Evolutionary conservation across 2,329 filamentous ascomycete genomes (phyloP), one percentile per base, ranked within the genome.

Genomic region (Alternaria ethzedia): DNA sequence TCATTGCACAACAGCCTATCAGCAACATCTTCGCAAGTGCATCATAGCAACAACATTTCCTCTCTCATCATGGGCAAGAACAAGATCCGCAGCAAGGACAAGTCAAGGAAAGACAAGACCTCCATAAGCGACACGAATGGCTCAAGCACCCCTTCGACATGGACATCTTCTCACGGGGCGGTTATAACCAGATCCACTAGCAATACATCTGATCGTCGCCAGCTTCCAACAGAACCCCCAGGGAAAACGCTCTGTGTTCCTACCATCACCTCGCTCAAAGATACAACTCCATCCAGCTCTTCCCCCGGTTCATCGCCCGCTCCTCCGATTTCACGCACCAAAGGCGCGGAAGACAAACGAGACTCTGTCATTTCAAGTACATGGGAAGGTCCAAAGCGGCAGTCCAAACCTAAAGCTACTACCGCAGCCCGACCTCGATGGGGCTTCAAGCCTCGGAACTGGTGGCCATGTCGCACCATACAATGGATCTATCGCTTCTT

Each of bases 31-130:
- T 75, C 65, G 71, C 46, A 47, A 54, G 59, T 59, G 54, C 67
- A 78, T 74, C 54, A 59, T 74, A 74, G 25, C 47, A 59, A 46
- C 45, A 66, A 64, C 62, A 74, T 70, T 51, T 67, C 66, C 66
- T 64, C 52, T 47, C 49, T 55, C 49, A 64, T 44, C 13, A 78
- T 75, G 72, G 66, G 57, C 44, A 70, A 66, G 47, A 63, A 59
- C 54, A 58, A 54, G 54, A 52, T 17, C 21, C 51, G 36, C 26
- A 68, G 30, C 28, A 63, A 23, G n/a, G 8, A 55, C 32, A 63
- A 54, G 66, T 57, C 25, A 41, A 59, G 26, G 54, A 26, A 21
- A 23, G 45, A 41, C 21, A 49, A 57, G 7, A 15, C 25, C 11
- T 44, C 56, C 9, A 25, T 12, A 7, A 44, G n/a, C 32, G 41